These are phyloP conservation scores for Penicillium sp. DNA, from an alignment of 2,329 filamentous ascomycete species.

Conservation along the genomic window DNA sequence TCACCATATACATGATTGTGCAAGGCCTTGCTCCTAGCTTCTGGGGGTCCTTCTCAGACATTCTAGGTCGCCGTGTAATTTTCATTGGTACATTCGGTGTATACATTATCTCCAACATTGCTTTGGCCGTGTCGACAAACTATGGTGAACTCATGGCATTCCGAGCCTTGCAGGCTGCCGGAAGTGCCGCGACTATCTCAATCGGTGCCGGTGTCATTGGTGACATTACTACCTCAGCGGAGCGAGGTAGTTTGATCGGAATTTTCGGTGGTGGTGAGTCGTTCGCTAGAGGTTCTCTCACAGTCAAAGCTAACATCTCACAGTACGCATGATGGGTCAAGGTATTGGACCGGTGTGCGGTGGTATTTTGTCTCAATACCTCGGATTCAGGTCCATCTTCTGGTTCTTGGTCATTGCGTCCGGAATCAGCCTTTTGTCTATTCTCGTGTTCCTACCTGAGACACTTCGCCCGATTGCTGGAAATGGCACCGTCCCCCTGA, in stretches of 20 bases:
- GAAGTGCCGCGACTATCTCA: constrained; percentile 52
- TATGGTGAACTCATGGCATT: constrained; percentile 50
- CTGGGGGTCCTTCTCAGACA: constrained; percentile 54
- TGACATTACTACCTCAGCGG: constrained; percentile 41
- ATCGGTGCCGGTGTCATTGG: constrained; percentile 49
- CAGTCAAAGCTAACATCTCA: constrained; percentile 2
- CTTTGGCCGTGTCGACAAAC: constrained; percentile 47
- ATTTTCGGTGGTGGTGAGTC: constrained; percentile 40
- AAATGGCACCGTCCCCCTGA: constrained; percentile 44
- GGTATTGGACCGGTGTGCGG: constrained; percentile 50
- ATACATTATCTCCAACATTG: constrained; percentile 52
- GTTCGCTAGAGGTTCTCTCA: not conserved
- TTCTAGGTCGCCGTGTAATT: constrained; percentile 48
- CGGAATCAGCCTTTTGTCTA: constrained; percentile 36
- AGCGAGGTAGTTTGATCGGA: constrained; percentile 44
- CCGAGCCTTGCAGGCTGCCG: constrained; percentile 51
- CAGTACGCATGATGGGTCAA: constrained; percentile 48
- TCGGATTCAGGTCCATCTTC: constrained; percentile 44
- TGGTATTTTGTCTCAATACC: constrained; percentile 37
- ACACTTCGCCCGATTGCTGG: constrained; percentile 50
- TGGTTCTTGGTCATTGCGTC: constrained; percentile 46
- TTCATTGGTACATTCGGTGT: constrained; percentile 51
- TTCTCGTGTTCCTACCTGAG: constrained; percentile 49
- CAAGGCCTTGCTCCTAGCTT: constrained; percentile 55
- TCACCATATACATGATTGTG: constrained; percentile 52